A percentile compares a stretch with the other conserved stretches of the same genome.
phyloP scores from a whole-genome alignment of 805 yeast species.

The Ogataea nonfermentans region DNA sequence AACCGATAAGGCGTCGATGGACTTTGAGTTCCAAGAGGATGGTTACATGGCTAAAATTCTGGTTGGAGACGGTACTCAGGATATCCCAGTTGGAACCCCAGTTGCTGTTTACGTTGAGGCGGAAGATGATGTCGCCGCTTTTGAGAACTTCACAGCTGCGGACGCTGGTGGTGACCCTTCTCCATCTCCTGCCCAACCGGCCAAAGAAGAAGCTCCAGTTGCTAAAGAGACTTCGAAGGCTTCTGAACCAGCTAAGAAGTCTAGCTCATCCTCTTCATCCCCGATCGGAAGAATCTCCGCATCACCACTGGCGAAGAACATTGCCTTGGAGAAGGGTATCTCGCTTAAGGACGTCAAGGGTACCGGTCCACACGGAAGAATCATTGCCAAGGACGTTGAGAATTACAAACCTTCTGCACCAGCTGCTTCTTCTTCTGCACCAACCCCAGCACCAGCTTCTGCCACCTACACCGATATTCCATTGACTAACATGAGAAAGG shows the following conservation, averaged over 20 bases:
- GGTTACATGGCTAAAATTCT: slow-evolving; percentile 87
- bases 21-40: slow-evolving; percentile 96
- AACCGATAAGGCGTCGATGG: slow-evolving; percentile 98
- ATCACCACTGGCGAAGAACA: slow-evolving; percentile 90
- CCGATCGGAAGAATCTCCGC: slow-evolving; percentile 74
- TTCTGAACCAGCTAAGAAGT: slow-evolving; percentile 4
- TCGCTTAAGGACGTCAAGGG: slow-evolving; percentile 83
- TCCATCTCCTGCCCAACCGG: slow-evolving; percentile 30
- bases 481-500: slow-evolving; percentile 87
- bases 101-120: slow-evolving; percentile 96
- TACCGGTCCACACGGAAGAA: slow-evolving; percentile 94
- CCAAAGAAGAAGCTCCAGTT: slow-evolving; percentile 10
- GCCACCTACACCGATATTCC: slow-evolving; percentile 79
- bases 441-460: slow-evolving; percentile 40
- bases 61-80: slow-evolving; percentile 81
- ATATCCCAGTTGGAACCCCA: slow-evolving; percentile 91
- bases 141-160: slow-evolving; percentile 76
- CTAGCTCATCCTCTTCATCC: slow-evolving; percentile 34
- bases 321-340: slow-evolving; percentile 91
- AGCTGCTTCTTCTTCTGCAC: slow-evolving; percentile 41
- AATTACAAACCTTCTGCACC: slow-evolving; percentile 51
- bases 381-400: slow-evolving; percentile 88
- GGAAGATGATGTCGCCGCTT: slow-evolving; percentile 78
- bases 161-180: slow-evolving; percentile 64
- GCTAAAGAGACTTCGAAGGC: slow-evolving; percentile 22